A percentile compares a stretch with the other conserved stretches of the same genome.
Evolutionary conservation across 2,329 filamentous ascomycete genomes (phyloP).

Genomic region (Pseudogymnoascus sp.): DNA sequence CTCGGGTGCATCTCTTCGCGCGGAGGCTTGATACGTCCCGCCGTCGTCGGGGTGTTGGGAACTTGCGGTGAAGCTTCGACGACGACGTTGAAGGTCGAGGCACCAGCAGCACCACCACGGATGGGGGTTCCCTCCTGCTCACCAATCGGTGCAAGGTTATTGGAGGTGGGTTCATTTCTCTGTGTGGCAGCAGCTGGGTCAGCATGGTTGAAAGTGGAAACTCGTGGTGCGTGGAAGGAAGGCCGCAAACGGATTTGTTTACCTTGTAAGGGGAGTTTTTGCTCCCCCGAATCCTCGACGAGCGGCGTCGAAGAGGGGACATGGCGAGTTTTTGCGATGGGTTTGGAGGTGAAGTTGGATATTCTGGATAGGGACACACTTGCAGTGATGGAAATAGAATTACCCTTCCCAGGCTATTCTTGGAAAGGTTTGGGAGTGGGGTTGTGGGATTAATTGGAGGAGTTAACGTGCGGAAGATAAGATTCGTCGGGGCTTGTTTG

Average conservation of each 20-base stretch:
- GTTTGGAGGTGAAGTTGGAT: neutral
- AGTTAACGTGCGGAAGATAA: neutral
- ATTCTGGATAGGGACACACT: neutral
- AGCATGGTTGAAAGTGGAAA: neutral
- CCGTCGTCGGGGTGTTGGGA: constrained; percentile 53
- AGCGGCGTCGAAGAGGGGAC: constrained; percentile 26
- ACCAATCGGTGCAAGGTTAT: constrained; percentile 24
- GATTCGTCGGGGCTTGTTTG: constrained; percentile 6
- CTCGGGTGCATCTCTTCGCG: constrained; percentile 87
- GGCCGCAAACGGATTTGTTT: constrained; percentile 14
- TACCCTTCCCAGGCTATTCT: neutral
- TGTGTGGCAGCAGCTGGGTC: constrained; percentile 8
- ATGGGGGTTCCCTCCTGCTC: constrained; percentile 27
- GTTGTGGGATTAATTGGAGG: constrained; percentile 22
- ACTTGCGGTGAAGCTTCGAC: constrained; percentile 22
- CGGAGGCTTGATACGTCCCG: constrained; percentile 55
- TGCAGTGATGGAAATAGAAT: neutral
- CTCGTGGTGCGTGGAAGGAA: neutral
- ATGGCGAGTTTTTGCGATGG: neutral
- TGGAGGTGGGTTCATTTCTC: constrained; percentile 11
- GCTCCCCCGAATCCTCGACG: constrained; percentile 26
- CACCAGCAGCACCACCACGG: constrained; percentile 13
- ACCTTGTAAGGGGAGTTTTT: constrained; percentile 27
- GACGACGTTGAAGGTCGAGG: constrained; percentile 20
- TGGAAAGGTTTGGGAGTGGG: constrained; percentile 2